A percentile compares a stretch with the other conserved stretches of the same genome.
These are phyloP conservation scores for Nepenthes gracilis DNA, from an alignment of 148 eudicot genomes.

Conservation along the genomic window DNA sequence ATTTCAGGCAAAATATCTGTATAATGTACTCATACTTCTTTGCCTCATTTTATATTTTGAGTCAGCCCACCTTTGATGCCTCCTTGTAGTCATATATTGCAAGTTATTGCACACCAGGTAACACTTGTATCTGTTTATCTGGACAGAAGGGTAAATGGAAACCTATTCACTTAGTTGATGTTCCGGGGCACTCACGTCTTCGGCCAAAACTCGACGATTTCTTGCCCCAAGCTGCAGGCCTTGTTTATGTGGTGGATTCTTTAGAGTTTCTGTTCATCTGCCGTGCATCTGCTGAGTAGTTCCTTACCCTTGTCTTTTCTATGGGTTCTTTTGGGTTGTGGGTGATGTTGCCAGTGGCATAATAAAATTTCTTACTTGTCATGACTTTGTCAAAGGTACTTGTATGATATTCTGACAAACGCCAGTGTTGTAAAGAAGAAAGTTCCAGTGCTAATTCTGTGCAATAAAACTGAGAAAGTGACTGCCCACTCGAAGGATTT, in stretches of 20 bases:
- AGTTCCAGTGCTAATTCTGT: slow-evolving; percentile 67
- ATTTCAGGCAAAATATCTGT: too few species aligned
- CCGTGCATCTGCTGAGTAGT: slow-evolving; percentile 85
- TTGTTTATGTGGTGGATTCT: slow-evolving; percentile 85
- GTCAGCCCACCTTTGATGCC: background rate
- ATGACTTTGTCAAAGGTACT: slow-evolving; percentile 36
- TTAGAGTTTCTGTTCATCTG: slow-evolving; percentile 77
- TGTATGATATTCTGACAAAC: slow-evolving; percentile 75
- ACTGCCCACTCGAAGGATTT: slow-evolving; percentile 93
- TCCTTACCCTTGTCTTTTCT: background rate
- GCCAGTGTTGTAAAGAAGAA: slow-evolving; percentile 68
- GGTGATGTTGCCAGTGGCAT: too few species aligned
- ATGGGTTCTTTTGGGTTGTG: too few species aligned
- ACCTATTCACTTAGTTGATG: slow-evolving; percentile 83
- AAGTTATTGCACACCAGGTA: background rate
- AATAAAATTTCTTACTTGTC: background rate
- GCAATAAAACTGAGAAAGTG: slow-evolving; percentile 91
- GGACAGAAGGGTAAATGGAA: slow-evolving; percentile 60
- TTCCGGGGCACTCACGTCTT: slow-evolving; percentile 94
- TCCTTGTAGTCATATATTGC: background rate
- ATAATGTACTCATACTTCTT: too few species aligned
- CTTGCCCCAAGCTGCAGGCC: slow-evolving; percentile 79
- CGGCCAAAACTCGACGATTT: slow-evolving; percentile 82
- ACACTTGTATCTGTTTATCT: background rate
- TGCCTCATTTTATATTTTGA: too few species aligned